phyloP scores from a whole-genome alignment of 306 rosid genomes.

The Acacia confusa region DNA sequence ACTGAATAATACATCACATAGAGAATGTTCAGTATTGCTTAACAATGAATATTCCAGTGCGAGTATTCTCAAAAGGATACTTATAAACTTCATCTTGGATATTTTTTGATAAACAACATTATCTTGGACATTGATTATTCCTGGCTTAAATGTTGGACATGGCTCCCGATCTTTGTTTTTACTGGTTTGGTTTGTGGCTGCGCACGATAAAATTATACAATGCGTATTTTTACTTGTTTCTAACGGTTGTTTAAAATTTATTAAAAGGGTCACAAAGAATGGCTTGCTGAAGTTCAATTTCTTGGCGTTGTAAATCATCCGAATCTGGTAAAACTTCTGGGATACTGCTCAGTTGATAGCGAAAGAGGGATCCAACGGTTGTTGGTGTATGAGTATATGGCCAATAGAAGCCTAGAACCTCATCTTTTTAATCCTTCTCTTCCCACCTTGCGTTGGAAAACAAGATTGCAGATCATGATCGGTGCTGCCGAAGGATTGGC shows the following conservation, averaged over 20 bases:
- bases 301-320: conserved; percentile 86
- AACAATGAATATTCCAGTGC: background rate
- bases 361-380: conserved; percentile 92
- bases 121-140: background rate
- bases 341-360: conserved; percentile 82
- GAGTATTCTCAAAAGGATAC: conserved; percentile 3
- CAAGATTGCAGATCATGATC: conserved; percentile 76
- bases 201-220: background rate
- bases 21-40: background rate
- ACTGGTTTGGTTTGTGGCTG: background rate
- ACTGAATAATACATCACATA: background rate
- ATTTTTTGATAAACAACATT: no score
- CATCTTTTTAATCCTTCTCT: conserved; percentile 65
- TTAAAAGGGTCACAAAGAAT: conserved; percentile 89
- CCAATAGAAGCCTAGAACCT: conserved; percentile 80
- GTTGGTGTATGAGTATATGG: conserved; percentile 88
- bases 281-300: conserved; percentile 99
- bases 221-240: background rate
- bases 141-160: conserved; percentile 1
- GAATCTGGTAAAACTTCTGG: conserved; percentile 90
- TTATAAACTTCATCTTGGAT: background rate
- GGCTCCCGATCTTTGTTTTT: background rate
- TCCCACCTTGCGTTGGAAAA: conserved; percentile 69
- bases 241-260: conserved; percentile 20
- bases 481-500: conserved; percentile 92